Evolutionary conservation across 2,329 filamentous ascomycete species (phyloP).

Genomic region (Knufia fluminis): DNA sequence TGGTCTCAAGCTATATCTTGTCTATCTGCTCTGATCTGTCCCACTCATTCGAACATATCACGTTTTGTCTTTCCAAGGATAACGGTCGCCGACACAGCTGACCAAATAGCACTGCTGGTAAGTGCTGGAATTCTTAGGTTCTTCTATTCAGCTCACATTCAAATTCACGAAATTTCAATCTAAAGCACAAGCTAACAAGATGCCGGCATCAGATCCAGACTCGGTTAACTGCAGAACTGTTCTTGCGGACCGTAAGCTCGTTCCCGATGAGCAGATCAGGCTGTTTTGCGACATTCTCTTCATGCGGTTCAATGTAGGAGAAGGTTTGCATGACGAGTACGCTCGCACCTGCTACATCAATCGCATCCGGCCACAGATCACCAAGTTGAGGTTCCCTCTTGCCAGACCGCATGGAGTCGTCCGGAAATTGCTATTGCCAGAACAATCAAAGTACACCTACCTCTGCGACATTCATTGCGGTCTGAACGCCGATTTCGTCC

Average conservation of each 20-base stretch:
- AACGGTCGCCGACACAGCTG: background rate
- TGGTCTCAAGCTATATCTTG: background rate
- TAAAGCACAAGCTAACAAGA: background rate
- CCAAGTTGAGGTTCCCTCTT: slow-evolving; percentile 4
- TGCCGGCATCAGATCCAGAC: background rate
- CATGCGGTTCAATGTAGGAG: background rate
- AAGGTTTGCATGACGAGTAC: slow-evolving; percentile 2
- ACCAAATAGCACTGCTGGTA: slow-evolving; percentile 4
- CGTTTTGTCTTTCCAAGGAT: background rate
- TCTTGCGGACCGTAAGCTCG: slow-evolving; percentile 2
- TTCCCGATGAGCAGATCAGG: slow-evolving; percentile 1
- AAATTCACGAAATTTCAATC: background rate
- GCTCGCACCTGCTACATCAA: background rate
- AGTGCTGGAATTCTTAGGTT: background rate
- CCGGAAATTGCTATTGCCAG: slow-evolving; percentile 2
- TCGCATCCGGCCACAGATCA: background rate
- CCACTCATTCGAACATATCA: background rate
- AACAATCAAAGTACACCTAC: slow-evolving; percentile 1
- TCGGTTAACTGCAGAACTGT: background rate
- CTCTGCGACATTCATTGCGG: slow-evolving; percentile 4
- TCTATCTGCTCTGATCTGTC: background rate
- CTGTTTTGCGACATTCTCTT: slow-evolving; percentile 3
- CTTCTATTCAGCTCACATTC: background rate
- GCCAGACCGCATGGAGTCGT: background rate
- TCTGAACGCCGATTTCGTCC: slow-evolving; percentile 8